phyloP scores from a whole-genome alignment of 306 rosid species.

The Castanea mollissima region DNA sequence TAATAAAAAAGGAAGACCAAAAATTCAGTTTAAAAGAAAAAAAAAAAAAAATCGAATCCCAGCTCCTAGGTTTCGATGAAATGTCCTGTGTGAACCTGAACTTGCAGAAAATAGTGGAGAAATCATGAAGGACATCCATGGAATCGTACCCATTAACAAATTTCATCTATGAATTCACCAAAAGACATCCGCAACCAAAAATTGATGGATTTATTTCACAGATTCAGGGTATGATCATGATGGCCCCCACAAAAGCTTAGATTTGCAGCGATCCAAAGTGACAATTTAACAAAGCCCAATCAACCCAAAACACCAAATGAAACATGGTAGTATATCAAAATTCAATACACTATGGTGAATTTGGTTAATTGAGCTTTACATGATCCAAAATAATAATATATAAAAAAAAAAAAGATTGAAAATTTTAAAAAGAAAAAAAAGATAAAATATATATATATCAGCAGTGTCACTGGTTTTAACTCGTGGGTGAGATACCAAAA shows the following conservation, averaged over 20 bases:
- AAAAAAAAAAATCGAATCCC: background rate
- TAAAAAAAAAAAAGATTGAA: background rate
- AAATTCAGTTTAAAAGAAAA: background rate
- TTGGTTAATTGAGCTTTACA: too few relatives aligned
- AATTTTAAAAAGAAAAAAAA: background rate
- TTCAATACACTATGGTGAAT: too few relatives aligned
- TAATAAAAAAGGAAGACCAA: too few relatives aligned
- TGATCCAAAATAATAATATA: background rate
- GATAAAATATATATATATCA: background rate
- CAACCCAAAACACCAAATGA: background rate
- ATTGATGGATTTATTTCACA: background rate
- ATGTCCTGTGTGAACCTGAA: background rate
- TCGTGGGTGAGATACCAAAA: conserved; percentile 3
- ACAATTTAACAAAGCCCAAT: background rate
- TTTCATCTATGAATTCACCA: too few relatives aligned
- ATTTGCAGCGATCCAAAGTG: background rate
- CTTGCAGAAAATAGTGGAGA: background rate
- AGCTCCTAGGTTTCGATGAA: background rate
- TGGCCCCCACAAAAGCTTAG: background rate
- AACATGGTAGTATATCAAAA: background rate
- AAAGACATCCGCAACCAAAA: background rate
- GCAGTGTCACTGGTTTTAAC: background rate
- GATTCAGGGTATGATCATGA: background rate
- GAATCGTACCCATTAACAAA: too few relatives aligned
- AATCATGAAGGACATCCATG: background rate